Evolutionary conservation across 441 rosid species (phyloP).

Genomic region (Adansonia gregorii): DNA sequence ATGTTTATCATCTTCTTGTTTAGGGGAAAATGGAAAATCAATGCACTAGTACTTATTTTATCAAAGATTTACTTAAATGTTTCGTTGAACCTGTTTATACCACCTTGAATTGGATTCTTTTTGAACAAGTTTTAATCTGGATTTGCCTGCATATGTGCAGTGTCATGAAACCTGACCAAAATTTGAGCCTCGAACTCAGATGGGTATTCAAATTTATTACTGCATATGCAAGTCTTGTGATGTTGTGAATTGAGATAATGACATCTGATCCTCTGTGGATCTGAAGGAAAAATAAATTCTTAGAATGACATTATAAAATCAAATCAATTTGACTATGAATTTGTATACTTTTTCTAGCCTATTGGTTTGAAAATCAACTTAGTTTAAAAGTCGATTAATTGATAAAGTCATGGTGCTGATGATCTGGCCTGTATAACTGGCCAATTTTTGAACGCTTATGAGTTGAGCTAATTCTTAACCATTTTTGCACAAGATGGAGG

Average conservation of each 20-base stretch:
- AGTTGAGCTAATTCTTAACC: not conserved
- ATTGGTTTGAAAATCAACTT: slow-evolving; percentile 1
- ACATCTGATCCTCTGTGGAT: not conserved
- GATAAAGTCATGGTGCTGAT: not conserved
- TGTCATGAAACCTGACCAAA: not conserved
- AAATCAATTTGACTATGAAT: not conserved
- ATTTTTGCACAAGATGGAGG: not conserved
- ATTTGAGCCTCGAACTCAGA: not conserved
- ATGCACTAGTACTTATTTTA: not conserved
- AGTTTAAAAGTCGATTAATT: not conserved
- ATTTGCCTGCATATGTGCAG: not conserved
- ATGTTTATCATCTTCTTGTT: not conserved
- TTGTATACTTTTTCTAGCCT: not conserved
- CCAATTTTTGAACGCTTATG: not conserved
- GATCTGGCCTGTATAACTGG: not conserved
- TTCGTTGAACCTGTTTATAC: not conserved
- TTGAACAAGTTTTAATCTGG: not conserved
- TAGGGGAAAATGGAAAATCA: not conserved
- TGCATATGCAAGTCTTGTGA: not conserved
- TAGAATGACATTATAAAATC: not conserved
- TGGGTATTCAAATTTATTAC: no score
- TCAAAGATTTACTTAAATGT: not conserved
- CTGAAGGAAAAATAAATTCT: not conserved
- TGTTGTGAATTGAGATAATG: not conserved
- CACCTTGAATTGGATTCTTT: slow-evolving; percentile 1